Conservation (phyloP, 176 grass and related monocot genomes). For the Avena eriantha region DNA sequence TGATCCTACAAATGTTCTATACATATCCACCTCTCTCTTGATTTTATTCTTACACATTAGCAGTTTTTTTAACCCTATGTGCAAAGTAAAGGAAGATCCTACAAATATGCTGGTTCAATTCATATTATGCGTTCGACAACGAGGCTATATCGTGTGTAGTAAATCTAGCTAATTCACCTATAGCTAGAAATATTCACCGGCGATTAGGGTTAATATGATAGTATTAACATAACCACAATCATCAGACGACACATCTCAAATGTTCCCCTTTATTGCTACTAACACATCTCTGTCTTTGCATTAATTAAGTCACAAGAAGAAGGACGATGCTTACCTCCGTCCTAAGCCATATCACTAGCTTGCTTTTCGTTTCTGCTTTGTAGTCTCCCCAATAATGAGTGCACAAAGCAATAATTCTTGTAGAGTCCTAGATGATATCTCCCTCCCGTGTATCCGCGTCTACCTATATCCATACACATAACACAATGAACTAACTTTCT, state of each 20-base stretch:
- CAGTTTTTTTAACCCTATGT: not conserved
- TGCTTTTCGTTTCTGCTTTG: conserved; percentile 30
- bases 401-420: conserved; percentile 38
- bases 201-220: conserved; percentile 26
- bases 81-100: not conserved
- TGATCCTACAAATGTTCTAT: not conserved
- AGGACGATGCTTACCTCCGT: conserved; percentile 6
- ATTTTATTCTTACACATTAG: not conserved
- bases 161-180: conserved; percentile 21
- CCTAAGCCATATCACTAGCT: conserved; percentile 35
- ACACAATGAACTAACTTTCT: not conserved
- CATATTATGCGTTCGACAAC: not conserved
- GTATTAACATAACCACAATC: not conserved
- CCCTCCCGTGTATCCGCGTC: not conserved
- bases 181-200: conserved; percentile 17
- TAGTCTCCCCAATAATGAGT: conserved; percentile 43
- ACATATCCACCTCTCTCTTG: not conserved
- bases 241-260: conserved; percentile 31
- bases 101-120: not conserved
- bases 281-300: conserved; percentile 38
- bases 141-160: not conserved
- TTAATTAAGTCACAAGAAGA: conserved; percentile 37
- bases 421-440: conserved; percentile 30
- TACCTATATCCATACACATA: not conserved
- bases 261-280: conserved; percentile 39